These are phyloP conservation scores for Pseudodiploospora longispora DNA, from an alignment of 2,329 filamentous ascomycete species.

Conservation along the genomic window DNA sequence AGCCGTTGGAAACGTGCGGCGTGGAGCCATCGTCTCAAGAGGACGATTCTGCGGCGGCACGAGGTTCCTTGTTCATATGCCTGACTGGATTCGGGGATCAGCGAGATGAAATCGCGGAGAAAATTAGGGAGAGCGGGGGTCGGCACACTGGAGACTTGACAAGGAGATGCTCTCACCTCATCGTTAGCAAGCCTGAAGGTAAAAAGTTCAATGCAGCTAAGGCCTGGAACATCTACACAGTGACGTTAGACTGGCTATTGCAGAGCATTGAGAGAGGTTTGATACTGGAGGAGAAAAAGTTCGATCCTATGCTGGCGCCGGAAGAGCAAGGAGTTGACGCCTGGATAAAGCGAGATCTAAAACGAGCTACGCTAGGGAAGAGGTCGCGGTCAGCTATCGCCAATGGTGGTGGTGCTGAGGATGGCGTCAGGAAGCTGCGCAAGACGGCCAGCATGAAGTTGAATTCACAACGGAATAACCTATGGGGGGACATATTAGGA, in stretches of 20 bases:
- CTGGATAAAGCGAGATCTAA: constrained; percentile 49
- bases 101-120: constrained; percentile 61
- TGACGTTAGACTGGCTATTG: constrained; percentile 76
- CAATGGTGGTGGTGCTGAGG: constrained; percentile 29
- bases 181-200: constrained; percentile 70
- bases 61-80: constrained; percentile 41
- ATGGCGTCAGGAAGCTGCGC: constrained; percentile 71
- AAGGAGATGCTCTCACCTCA: constrained; percentile 76
- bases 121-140: constrained; percentile 64
- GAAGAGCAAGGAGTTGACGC: constrained; percentile 71
- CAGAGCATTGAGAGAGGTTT: constrained; percentile 80
- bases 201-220: constrained; percentile 88
- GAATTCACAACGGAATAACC: constrained; percentile 65
- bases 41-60: constrained; percentile 15
- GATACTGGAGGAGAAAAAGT: constrained; percentile 80
- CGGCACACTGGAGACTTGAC: constrained; percentile 82
- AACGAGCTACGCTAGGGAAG: constrained; percentile 47
- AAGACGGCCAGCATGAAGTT: constrained; percentile 82
- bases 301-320: constrained; percentile 63
- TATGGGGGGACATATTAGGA: constrained; percentile 88
- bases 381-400: constrained; percentile 42
- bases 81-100: constrained; percentile 53
- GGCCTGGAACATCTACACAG: constrained; percentile 70
- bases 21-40: constrained; percentile 24
- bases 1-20: constrained; percentile 51